Conservation (phyloP, 2,329 filamentous ascomycete genomes). For the Colletotrichum sp. region DNA sequence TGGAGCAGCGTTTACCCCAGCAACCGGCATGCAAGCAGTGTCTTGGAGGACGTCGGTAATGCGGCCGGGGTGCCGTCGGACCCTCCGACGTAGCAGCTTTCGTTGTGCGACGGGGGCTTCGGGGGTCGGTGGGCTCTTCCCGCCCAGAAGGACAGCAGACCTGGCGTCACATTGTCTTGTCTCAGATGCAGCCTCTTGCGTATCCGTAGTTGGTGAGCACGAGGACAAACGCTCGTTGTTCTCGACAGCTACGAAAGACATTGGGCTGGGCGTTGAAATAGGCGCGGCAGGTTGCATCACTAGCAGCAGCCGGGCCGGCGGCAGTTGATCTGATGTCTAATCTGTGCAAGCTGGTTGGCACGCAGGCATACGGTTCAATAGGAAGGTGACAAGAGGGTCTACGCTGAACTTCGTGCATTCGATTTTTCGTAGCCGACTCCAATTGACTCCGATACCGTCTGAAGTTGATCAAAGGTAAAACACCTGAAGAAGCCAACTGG, state of each 20-base stretch:
- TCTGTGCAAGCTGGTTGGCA: neutral
- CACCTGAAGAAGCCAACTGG: neutral
- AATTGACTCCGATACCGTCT: neutral
- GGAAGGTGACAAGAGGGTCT: neutral
- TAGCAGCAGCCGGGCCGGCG: neutral
- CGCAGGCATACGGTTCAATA: neutral
- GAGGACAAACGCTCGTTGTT: neutral
- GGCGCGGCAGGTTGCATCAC: slow-evolving; percentile 5
- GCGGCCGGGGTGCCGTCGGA: slow-evolving; percentile 6
- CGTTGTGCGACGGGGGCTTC: neutral
- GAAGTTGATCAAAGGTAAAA: neutral
- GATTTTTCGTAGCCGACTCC: neutral
- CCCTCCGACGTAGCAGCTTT: neutral
- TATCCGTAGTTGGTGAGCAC: neutral
- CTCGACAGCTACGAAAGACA: neutral
- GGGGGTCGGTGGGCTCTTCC: neutral
- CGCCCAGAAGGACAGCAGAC: neutral
- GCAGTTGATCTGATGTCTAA: slow-evolving; percentile 11
- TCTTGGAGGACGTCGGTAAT: slow-evolving; percentile 1
- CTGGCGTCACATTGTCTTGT: neutral
- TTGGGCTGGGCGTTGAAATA: neutral
- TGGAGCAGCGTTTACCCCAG: slow-evolving; percentile 16
- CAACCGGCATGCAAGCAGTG: slow-evolving; percentile 7
- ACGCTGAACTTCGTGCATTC: neutral
- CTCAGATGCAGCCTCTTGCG: neutral